phyloP scores from a whole-genome alignment of 2,329 filamentous ascomycete genomes.

The Alternaria angustiovoidea region DNA sequence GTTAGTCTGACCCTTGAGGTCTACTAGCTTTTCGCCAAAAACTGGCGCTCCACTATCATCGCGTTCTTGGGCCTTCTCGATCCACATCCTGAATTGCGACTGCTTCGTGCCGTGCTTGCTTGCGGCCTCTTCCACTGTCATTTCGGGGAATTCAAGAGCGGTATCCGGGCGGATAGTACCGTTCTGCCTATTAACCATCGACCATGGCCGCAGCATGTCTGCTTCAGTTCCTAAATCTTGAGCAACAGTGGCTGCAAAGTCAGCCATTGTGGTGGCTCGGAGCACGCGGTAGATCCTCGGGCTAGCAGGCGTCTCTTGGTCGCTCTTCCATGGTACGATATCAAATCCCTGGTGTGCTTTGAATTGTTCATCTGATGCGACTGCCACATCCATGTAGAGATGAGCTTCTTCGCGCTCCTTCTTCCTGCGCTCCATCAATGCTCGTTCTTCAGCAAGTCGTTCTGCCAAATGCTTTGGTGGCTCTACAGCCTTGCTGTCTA shows the following conservation, averaged over 20 bases:
- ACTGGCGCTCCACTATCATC: slow-evolving; percentile 73
- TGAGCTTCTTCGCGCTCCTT: slow-evolving; percentile 96
- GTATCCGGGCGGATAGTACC: slow-evolving; percentile 93
- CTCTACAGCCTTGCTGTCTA: slow-evolving; percentile 76
- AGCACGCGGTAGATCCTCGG: slow-evolving; percentile 78
- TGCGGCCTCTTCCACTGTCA: slow-evolving; percentile 72
- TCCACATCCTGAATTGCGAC: slow-evolving; percentile 79
- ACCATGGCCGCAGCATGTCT: slow-evolving; percentile 82
- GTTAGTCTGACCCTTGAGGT: slow-evolving; percentile 61
- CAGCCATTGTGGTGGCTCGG: slow-evolving; percentile 75
- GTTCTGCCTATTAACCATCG: slow-evolving; percentile 98
- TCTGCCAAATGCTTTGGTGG: slow-evolving; percentile 82
- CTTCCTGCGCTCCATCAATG: slow-evolving; percentile 74
- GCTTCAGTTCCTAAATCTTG: slow-evolving; percentile 73
- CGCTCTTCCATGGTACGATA: slow-evolving; percentile 67
- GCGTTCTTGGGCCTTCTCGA: slow-evolving; percentile 74
- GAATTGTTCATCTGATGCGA: slow-evolving; percentile 85
- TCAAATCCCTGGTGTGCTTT: slow-evolving; percentile 84
- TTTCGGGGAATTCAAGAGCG: slow-evolving; percentile 78
- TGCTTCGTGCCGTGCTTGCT: slow-evolving; percentile 74
- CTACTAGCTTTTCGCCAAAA: slow-evolving; percentile 72
- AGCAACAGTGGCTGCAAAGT: slow-evolving; percentile 76
- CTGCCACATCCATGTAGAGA: slow-evolving; percentile 84
- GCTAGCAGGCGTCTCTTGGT: slow-evolving; percentile 67
- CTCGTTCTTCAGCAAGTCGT: slow-evolving; percentile 82